Conservation (phyloP, 2,329 filamentous ascomycete species). For the Xylaria sp. region DNA sequence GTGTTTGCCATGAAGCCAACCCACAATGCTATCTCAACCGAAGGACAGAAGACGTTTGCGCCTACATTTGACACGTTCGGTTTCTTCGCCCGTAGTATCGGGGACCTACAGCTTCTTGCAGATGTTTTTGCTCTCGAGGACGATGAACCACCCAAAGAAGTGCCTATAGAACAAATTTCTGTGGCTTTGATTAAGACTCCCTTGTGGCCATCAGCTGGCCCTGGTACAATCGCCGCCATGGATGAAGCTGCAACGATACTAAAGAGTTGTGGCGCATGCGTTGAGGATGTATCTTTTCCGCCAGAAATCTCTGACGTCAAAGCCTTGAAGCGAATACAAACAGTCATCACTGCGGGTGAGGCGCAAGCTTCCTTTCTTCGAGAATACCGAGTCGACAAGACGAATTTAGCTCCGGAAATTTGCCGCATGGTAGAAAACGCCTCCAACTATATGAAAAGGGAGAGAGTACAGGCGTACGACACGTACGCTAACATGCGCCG, state of each 20-base stretch:
- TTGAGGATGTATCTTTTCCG: neutral
- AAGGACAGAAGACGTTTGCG: neutral
- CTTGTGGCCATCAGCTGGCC: neutral
- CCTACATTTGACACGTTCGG: conserved; percentile 5
- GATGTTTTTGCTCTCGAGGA: neutral
- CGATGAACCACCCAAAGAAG: neutral
- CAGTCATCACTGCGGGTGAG: neutral
- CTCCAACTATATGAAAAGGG: conserved; percentile 1
- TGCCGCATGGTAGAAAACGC: neutral
- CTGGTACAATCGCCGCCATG: neutral
- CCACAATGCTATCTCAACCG: conserved; percentile 2
- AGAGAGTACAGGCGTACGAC: neutral
- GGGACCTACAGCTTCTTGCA: neutral
- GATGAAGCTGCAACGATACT: neutral
- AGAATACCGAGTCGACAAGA: neutral
- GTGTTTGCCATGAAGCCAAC: conserved; percentile 11
- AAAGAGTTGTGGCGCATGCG: neutral
- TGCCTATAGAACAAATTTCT: neutral
- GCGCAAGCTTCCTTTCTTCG: neutral
- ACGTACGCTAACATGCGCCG: neutral
- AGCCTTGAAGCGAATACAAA: neutral
- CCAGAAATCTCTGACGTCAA: neutral
- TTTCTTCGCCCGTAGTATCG: conserved; percentile 4
- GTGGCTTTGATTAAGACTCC: conserved; percentile 3
- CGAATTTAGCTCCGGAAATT: neutral